Conservation (phyloP, 2,329 filamentous ascomycete species). For the Hortaea werneckii region DNA sequence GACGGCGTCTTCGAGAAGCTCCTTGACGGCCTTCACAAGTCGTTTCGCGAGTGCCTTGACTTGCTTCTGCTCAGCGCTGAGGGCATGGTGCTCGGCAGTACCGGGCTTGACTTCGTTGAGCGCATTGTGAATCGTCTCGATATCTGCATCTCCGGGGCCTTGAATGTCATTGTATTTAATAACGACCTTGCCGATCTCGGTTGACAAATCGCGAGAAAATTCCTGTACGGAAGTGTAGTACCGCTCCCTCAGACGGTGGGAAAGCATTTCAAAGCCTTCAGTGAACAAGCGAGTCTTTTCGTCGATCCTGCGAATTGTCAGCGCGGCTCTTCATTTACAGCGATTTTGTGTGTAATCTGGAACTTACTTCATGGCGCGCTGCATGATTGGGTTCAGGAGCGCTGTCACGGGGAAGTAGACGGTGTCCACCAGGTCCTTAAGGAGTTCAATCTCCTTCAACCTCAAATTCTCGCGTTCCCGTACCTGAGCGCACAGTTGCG, state of each 20-base stretch:
- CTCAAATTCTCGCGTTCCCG: slow-evolving; percentile 70
- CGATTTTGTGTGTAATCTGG: neutral
- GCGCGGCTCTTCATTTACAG: neutral
- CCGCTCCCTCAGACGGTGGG: slow-evolving; percentile 44
- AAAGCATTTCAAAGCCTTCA: slow-evolving; percentile 43
- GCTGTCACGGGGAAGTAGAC: slow-evolving; percentile 85
- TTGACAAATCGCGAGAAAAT: slow-evolving; percentile 50
- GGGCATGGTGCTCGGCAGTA: slow-evolving; percentile 29
- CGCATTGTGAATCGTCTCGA: slow-evolving; percentile 32
- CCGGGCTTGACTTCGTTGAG: slow-evolving; percentile 26
- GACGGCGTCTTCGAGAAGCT: slow-evolving; percentile 63
- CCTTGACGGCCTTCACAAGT: slow-evolving; percentile 74
- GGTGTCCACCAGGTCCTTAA: slow-evolving; percentile 71
- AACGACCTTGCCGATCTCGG: slow-evolving; percentile 45
- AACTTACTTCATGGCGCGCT: slow-evolving; percentile 71
- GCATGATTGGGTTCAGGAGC: slow-evolving; percentile 65
- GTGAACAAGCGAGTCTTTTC: slow-evolving; percentile 43
- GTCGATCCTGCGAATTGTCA: slow-evolving; percentile 45
- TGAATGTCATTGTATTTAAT: slow-evolving; percentile 23
- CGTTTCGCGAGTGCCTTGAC: slow-evolving; percentile 78
- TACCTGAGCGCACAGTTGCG: slow-evolving; percentile 57
- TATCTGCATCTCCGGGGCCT: slow-evolving; percentile 17
- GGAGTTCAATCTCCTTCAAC: slow-evolving; percentile 62
- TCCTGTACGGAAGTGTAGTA: slow-evolving; percentile 50
- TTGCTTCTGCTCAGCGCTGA: slow-evolving; percentile 60